Evolutionary conservation across 805 yeast species (phyloP), one percentile per base, ranked within the genome.

Genomic region (Candida rishiriensis): DNA sequence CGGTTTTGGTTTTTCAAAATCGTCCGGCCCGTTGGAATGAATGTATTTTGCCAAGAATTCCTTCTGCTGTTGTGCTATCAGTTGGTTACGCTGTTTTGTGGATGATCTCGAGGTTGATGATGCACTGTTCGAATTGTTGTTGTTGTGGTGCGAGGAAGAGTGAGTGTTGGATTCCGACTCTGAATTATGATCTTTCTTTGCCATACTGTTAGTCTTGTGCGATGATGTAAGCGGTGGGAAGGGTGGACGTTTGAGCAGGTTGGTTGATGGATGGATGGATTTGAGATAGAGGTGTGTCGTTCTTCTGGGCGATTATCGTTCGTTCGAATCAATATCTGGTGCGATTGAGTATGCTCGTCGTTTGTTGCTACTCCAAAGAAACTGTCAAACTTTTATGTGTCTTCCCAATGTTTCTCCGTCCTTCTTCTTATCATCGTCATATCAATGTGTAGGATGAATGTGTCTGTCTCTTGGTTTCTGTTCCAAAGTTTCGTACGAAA

Each of bases 11-110:
- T 65, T 63, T 0, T 74, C 72, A 29, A 57, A 57, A 51, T 82
- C 83, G 34, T 75, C 68, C 1, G 90, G 90, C 3, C 89, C 90
- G 55, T 85, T 85, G 18, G 85, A 77, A 52, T 84, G 75, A 34
- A 85, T 79, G 60, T 85, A 88, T 47, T 78, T 79, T n/a, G 78
- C 71, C 4, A 83, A 66, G 38, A 74, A 76, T 50, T 82, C 85
- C 46, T 81, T 85, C 52, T 84, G 88, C 15, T 83, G 84, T 36
- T 83, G 88, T 35, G 79, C 81, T 2, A 80, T 75, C 3, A 78
- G 76, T 29, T 81, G 79, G 45, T 76, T 72, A 48, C 84, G 71
- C 12, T 82, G 79, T 53, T 81, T 79, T 26, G 79, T 70, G n/a
- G 78, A 71, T 0, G 78, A 70, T 44, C 82, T 65, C 28, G 61